Base-by-base conservation (phyloP, 257 asterid species). In the Euphrasia confusa region DNA sequence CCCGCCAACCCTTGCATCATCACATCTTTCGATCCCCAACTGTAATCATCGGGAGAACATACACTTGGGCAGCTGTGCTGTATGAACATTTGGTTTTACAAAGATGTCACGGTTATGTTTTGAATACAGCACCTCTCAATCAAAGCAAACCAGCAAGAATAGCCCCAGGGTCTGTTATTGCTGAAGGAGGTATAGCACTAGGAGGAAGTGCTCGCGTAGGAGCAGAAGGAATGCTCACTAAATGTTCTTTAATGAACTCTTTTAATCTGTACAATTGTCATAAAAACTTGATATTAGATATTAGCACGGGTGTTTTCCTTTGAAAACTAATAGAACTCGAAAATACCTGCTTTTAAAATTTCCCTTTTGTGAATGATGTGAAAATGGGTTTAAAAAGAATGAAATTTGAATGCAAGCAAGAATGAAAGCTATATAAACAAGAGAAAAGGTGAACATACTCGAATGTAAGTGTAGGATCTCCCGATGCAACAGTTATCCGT, bases 401-500 rank as follows among this genome's bases (percentile, higher is more conserved):
- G 42, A 8, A 9, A 37, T 9, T 37, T 37, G 42, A 37, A 37
- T 37, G 10, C 11, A 37, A 37, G 10, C 42, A 37, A 37, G 42
- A 37, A 37, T 8, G 24, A 71, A 13, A 45, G 52, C 52, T 45
- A 67, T 45, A 67, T 48, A 30, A 5, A 60, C 13, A 21, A 47
- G 52, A 58, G 53, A 26, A 50, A 35, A 35, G 8, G 60, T 61
- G 26, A 8, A 68, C 97, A 3, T 83, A 90, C 97, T 90, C 97
- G 8, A 75, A 85, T 58, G 97, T 85, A 44, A 90, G 85, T 12
- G 76, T 59, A 49, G 93, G 90, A 76, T 87, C 96, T 69, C 97
- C 97, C 0, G 97, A 87, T 67, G 96, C 95, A 67, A 85, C 71
- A 2, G 96, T 90, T 85, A 87, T 80, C 8, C 97, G 95, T 67